Evolutionary conservation across 2,329 filamentous ascomycete species (phyloP).

Genomic region (Epichloe glyceriae): DNA sequence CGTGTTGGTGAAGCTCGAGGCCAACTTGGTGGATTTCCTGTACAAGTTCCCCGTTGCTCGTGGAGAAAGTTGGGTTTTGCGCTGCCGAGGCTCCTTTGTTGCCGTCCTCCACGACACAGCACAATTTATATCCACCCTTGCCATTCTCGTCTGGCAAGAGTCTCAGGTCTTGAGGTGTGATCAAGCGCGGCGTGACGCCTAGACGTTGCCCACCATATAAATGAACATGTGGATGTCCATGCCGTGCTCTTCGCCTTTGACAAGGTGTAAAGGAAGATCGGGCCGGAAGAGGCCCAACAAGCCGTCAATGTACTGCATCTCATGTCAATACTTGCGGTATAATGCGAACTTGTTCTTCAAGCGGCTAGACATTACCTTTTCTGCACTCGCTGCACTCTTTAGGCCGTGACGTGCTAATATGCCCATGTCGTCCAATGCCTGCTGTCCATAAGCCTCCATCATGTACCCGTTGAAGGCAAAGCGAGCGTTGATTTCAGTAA

Average conservation of each 20-base stretch:
- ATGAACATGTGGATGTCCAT: conserved; percentile 28
- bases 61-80: conserved; percentile 6
- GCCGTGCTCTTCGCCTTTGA: conserved; percentile 24
- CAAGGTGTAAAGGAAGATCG: conserved; percentile 19
- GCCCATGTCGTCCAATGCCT: conserved; percentile 12
- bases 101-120: conserved; percentile 12
- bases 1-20: conserved; percentile 26
- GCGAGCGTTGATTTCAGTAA: conserved; percentile 29
- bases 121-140: conserved; percentile 17
- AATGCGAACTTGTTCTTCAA: not conserved
- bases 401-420: conserved; percentile 7
- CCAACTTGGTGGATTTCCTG: conserved; percentile 25
- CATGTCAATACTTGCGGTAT: not conserved
- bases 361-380: not conserved
- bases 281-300: conserved; percentile 19
- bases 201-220: conserved; percentile 15
- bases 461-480: conserved; percentile 27
- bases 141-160: conserved; percentile 15
- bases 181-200: conserved; percentile 19
- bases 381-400: conserved; percentile 13
- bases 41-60: conserved; percentile 13
- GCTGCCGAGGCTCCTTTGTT: not conserved
- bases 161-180: conserved; percentile 21
- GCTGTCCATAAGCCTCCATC: conserved; percentile 17
- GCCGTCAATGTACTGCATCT: conserved; percentile 18